phyloP scores from a whole-genome alignment of 2,329 filamentous ascomycete species.

The Hymenotorrendiella dingleyae region DNA sequence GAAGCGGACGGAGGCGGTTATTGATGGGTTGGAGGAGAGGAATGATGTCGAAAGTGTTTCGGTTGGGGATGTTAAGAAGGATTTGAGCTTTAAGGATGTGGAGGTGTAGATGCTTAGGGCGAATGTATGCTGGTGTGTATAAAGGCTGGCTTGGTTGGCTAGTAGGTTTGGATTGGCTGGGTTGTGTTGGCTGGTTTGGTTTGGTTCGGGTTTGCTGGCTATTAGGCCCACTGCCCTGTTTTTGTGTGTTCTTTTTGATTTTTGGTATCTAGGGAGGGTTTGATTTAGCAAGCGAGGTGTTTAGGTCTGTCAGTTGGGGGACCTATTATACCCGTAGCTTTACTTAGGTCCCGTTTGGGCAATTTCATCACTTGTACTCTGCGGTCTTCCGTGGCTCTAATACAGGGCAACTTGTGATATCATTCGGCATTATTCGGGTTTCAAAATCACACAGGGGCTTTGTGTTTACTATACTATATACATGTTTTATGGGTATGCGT shows the following conservation, averaged over 20 bases:
- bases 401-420: too few relatives aligned
- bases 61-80: constrained; percentile 3
- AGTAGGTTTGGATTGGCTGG: too few relatives aligned
- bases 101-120: neutral
- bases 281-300: constrained; percentile 6
- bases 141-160: neutral
- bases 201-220: too few relatives aligned
- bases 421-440: too few relatives aligned
- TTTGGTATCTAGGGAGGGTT: neutral
- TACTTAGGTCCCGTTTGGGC: neutral
- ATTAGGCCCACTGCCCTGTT: too few relatives aligned
- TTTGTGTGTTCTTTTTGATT: neutral
- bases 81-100: neutral
- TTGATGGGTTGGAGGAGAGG: neutral
- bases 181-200: too few relatives aligned
- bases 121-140: neutral
- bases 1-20: constrained; percentile 3
- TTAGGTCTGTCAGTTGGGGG: constrained; percentile 8
- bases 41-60: constrained; percentile 1
- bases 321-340: constrained; percentile 2
- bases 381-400: too few relatives aligned
- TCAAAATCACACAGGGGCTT: too few relatives aligned
- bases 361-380: neutral
- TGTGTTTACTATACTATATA: too few relatives aligned
- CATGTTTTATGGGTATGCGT: too few relatives aligned